Evolutionary conservation across 176 grass and related monocot genomes (phyloP), one percentile per base, ranked within the genome.

Genomic region (Oryza australiensis): DNA sequence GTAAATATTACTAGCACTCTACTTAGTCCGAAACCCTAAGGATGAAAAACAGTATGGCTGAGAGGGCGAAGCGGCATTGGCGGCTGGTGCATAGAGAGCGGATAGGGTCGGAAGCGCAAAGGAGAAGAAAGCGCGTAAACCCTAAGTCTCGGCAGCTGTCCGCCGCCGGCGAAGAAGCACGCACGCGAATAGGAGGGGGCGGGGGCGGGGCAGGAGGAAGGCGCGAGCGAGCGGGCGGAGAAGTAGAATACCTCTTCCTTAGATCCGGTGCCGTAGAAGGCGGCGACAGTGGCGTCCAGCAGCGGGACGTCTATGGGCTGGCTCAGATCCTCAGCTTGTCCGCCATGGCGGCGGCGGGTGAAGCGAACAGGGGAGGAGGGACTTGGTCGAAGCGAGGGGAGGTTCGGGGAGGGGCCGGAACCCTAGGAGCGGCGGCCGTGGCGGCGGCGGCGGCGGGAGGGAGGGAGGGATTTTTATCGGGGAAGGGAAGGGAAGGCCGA

Each of bases 261-360:
- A 86, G 97, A 99, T 92, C 97, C 97, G 65, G 97, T 99, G 37
- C 97, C 97, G 33, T 99, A 99, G 91, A 99, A 99, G 40, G 97
- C 97, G 63, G 97, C 86, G 33, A 99, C 97, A 13, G 97, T 99
- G 79, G 97, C 91, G 70, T 99, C 97, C 29, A 99, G 91, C 59
- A 99, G 81, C 40, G 87, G 77, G 28, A 99, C 97, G 67, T 99
- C 97, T 53, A 99, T 92, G 15, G 96, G 96, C 93, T 95, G 89
- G 80, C 91, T 99, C 87, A 95, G 90, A 89, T 99, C 96, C 96
- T 90, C 33, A 99, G 80, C 76, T 93, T 99, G 57, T 95, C 96
- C 83, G 91, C 93, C 96, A 91, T 94, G 80, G 87, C 51, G 79
- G 84, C 73, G 48, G 83, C 62, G 18, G 68, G 18, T 5, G 13